Evolutionary conservation across 2,329 filamentous ascomycete species (phyloP).

Genomic region (Leptographium radiaticola): DNA sequence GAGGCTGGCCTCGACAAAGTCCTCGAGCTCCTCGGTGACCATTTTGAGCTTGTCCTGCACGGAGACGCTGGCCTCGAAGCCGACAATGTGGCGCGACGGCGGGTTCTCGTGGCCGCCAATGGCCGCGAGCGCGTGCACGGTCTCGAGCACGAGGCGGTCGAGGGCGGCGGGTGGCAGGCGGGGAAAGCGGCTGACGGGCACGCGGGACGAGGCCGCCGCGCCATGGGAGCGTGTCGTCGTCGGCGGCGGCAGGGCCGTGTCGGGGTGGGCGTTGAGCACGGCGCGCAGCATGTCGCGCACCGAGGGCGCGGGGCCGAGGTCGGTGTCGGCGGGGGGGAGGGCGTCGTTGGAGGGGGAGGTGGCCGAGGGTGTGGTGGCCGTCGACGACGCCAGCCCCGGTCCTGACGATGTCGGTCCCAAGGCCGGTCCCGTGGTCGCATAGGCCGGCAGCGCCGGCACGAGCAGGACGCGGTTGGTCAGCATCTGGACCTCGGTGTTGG

Average conservation of each 20-base stretch:
- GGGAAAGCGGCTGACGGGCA: constrained; percentile 56
- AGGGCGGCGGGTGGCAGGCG: constrained; percentile 54
- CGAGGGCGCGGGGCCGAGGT: constrained; percentile 55
- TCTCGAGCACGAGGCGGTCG: constrained; percentile 70
- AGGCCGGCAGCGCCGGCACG: constrained; percentile 57
- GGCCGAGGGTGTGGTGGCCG: constrained; percentile 19
- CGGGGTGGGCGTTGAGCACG: constrained; percentile 64
- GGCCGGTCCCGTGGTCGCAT: too few relatives aligned
- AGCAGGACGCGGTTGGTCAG: constrained; percentile 80
- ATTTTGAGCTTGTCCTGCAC: constrained; percentile 96
- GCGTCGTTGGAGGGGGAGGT: constrained; percentile 36
- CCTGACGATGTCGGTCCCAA: too few relatives aligned
- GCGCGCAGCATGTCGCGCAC: constrained; percentile 72
- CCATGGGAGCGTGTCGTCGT: constrained; percentile 18
- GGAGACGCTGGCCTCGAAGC: constrained; percentile 70
- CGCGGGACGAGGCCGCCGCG: constrained; percentile 23
- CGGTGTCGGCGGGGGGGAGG: constrained; percentile 29
- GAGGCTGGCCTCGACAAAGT: constrained; percentile 82
- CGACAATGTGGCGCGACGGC: constrained; percentile 85
- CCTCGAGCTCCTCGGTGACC: constrained; percentile 88
- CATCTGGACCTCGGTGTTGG: constrained; percentile 81
- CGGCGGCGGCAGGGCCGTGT: constrained; percentile 34
- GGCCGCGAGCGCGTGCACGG: constrained; percentile 77
- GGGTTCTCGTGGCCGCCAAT: constrained; percentile 96
- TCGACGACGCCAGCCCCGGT: too few relatives aligned